Evolutionary conservation across 257 asterid genomes (phyloP), one percentile per base, ranked within the genome.

Genomic region (Nicotiana knightiana): DNA sequence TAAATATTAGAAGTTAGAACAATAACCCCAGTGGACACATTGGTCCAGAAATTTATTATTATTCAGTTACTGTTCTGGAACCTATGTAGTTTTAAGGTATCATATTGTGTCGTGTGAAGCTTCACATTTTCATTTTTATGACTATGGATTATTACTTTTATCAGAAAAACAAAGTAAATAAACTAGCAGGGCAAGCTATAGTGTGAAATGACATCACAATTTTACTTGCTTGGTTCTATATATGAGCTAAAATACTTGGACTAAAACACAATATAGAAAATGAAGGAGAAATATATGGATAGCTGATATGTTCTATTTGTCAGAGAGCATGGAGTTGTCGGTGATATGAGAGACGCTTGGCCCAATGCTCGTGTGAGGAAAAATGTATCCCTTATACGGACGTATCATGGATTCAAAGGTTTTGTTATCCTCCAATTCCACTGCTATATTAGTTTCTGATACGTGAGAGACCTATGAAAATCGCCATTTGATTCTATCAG

Each of bases 281-380:
- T 37, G 9, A 18, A n/a, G 55, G 18, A 37, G 77, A 37, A 43
- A 2, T 70, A 70, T 11, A 7, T 81, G 54, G 54, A 58, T 77
- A 58, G 57, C 61, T 76, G 67, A 71, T 80, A 39, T 81, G 39
- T 58, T 63, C 76, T 53, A 59, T 46, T 84, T 75, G 53, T 85
- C 86, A 94, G 99, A 90, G 99, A 96, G 78, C 99, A 94, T n/a
- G 98, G 99, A 15, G 94, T 89, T 67, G 95, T 94, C 0, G 99
- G 99, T 67, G 99, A 96, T 83, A 92, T 96, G 99, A 88, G 99
- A 88, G 99, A 96, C 48, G 92, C 96, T 82, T 96, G 99, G 99
- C 99, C 98, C n/a, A 96, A 86, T 77, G 94, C 99, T 79, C 98
- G 98, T 67, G 96, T 87, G 78, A 91, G 98, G 89, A 94, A 94